phyloP scores from a whole-genome alignment of 1,284 basidiomycete genomes.

The Amylostereum areolatum region DNA sequence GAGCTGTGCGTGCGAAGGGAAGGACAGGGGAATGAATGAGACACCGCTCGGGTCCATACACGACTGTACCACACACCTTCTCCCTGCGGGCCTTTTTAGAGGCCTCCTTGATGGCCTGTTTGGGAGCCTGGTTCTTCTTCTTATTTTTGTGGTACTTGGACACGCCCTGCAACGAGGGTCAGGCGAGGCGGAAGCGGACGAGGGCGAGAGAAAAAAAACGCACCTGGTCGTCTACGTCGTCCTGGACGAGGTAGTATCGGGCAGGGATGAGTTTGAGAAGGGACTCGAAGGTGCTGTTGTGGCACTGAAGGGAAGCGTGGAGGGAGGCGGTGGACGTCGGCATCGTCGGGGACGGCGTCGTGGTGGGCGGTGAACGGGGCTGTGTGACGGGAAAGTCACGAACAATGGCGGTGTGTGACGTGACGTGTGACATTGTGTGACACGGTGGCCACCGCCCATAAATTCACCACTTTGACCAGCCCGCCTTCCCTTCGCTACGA shows the following conservation, averaged over 20 bases:
- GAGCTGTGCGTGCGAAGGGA: constrained; percentile 45
- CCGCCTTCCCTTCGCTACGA: no score
- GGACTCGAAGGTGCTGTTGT: constrained; percentile 80
- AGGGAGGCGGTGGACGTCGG: constrained; percentile 46
- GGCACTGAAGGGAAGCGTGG: constrained; percentile 65
- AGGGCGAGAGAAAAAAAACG: constrained; percentile 11
- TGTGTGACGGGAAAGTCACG: background rate
- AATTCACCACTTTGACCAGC: no score
- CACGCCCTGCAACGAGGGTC: constrained; percentile 29
- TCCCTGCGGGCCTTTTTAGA: constrained; percentile 80
- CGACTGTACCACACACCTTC: constrained; percentile 49
- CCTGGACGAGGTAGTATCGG: constrained; percentile 77
- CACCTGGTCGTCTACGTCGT: constrained; percentile 65
- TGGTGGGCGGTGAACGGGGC: background rate
- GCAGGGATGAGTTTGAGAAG: constrained; percentile 82
- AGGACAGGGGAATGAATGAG: background rate
- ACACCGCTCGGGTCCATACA: no score
- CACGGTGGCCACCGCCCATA: no score
- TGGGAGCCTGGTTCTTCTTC: constrained; percentile 76
- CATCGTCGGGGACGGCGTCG: constrained; percentile 27
- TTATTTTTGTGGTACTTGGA: constrained; percentile 87
- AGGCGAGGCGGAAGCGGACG: background rate
- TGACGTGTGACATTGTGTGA: no score
- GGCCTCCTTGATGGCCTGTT: constrained; percentile 82
- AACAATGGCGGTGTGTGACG: no score